Evolutionary conservation across 148 eudicot genomes (phyloP), one percentile per base, ranked within the genome.

Genomic region (Fagopyrum tataricum): DNA sequence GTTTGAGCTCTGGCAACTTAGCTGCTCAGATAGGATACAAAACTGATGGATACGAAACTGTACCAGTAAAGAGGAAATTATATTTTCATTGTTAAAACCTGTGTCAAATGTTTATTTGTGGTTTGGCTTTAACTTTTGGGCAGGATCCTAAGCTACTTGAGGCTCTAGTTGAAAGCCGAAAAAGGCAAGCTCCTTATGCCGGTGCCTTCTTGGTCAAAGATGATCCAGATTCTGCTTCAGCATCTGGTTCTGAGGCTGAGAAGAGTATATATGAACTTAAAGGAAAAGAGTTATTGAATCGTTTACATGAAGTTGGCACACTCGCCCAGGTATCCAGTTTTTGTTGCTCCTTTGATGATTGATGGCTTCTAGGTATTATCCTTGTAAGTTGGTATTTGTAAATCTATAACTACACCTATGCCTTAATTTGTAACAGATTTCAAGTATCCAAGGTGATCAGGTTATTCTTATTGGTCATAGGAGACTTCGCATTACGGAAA

Each of bases 121-220:
- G 14, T 4, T 40, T 23, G 40, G 42, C 68, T 20, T 31, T 14
- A 13, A 31, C 9, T 37, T 62, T 26, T 21, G 51, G 51, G 20
- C 83, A 95, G 99, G 99, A 96, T 81, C 91, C 96, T 48, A 96
- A 90, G 78, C 66, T 96, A 86, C 79, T 95, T 79, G 94, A 90
- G 44, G 99, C 97, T 73, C 82, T 96, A 75, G 85, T 76, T 40
- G 99, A 96, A 80, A 86, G 92, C 84, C 90, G 86, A 75, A 89
- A 88, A 76, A 82, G 94, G 73, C 97, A 92, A 75, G 92, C 99
- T 44, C 96, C 99, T 37, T 96, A 87, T 81, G 96, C 99, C 78
- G 99, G 97, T 71, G 99, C 99, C 23, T 96, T 96, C 78, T 90
- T 96, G 55, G 80, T 96, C 41, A 92, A 90, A 85, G 99, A 96